Evolutionary conservation across 306 rosid genomes (phyloP), one percentile per base, ranked within the genome.

Genomic region (Macrotyloma uniflorum): DNA sequence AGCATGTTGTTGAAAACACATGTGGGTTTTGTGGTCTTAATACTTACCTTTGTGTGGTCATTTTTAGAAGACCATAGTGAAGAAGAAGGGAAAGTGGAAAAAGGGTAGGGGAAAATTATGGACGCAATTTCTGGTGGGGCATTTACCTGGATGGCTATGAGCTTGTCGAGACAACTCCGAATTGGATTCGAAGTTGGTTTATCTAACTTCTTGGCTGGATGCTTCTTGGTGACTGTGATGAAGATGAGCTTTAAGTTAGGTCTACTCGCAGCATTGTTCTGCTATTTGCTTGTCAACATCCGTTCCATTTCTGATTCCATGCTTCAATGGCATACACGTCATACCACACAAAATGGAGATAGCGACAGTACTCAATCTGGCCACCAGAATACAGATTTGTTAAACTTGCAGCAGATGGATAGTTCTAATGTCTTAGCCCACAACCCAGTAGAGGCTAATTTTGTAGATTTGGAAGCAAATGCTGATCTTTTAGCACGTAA

Each of bases 231-330:
- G 1, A 51, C 55, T 0, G 13, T 61, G 11, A 67, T 75, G 59
- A 75, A 81, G 40, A 33, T 75, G 77, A 81, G 33, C 36, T 11
- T 81, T 3, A 75, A 36, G 59, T 11, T 59, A 2, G 55, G 23
- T 18, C 51, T 43, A n/a, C 10, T 67, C 19, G 74, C 19, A 0
- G 69, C 70, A 6, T n/a, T 59, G 2, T 61, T 74, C 7, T 74
- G 79, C 26, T 43, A 42, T 28, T 23, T 58, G 15, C 45, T 57
- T 28, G 5, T 58, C 2, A 74, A 57, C 5, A 9, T 72, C 4
- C 30, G 55, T 42, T 72, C 38, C 5, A 15, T 72, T 36, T 54
- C 77, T 2, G 77, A 55, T 72, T 54, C 15, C 15, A 0, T 20
- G 23, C 22, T 35, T 8, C 59, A 69, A 69, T 23, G n/a, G 75